phyloP scores from a whole-genome alignment of 345 rosid genomes.

The Salix suchowensis region DNA sequence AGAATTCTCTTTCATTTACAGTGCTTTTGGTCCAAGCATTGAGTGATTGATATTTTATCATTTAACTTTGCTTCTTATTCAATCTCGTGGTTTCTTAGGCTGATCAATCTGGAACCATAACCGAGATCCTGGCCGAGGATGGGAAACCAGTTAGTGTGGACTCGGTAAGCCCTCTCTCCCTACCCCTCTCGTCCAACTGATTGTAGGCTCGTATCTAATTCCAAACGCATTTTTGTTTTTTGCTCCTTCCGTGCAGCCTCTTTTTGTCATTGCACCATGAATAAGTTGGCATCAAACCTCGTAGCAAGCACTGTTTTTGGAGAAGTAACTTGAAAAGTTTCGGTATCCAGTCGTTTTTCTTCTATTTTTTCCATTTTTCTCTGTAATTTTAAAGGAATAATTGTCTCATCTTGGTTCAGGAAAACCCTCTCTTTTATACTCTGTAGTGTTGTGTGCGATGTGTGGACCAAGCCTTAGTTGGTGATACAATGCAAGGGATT shows the following conservation, averaged over 20 bases:
- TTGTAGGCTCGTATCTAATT: neutral
- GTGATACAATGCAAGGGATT: neutral
- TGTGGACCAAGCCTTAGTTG: slow-evolving; percentile 3
- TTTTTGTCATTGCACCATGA: slow-evolving; percentile 65
- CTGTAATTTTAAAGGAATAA: slow-evolving; percentile 19
- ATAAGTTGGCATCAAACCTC: slow-evolving; percentile 1
- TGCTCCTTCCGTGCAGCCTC: slow-evolving; percentile 52
- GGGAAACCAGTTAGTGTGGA: slow-evolving; percentile 84
- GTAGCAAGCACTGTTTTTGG: slow-evolving; percentile 3
- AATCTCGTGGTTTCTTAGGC: slow-evolving; percentile 45
- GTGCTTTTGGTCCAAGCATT: neutral
- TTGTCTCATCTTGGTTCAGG: neutral
- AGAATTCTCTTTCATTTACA: neutral
- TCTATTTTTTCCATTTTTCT: neutral
- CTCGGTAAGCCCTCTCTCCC: slow-evolving; percentile 40
- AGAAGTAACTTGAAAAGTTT: slow-evolving; percentile 1
- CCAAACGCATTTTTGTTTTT: neutral
- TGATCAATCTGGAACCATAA: slow-evolving; percentile 85
- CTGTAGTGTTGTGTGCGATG: neutral
- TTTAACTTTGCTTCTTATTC: neutral
- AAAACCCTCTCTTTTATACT: neutral
- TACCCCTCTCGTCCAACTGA: neutral
- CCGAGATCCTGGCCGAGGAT: slow-evolving; percentile 71
- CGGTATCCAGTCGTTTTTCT: neutral
- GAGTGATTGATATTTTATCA: neutral